These are phyloP conservation scores for Eutypella sp. DNA, from an alignment of 2,329 filamentous ascomycete species.

Conservation along the genomic window DNA sequence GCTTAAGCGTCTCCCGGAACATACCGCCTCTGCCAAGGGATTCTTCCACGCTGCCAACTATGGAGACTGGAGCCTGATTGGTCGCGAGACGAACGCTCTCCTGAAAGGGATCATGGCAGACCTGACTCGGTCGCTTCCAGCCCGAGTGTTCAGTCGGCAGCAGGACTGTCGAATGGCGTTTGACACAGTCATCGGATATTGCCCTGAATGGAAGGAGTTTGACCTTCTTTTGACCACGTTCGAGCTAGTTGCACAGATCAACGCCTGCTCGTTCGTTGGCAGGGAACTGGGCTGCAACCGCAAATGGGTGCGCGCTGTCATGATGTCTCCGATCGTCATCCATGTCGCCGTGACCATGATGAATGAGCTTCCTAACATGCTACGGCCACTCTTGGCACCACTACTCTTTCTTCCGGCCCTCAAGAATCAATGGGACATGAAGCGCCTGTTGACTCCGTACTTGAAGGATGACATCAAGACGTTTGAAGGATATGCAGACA, in stretches of 20 bases:
- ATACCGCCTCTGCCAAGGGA: constrained; percentile 4
- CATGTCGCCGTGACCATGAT: constrained; percentile 3
- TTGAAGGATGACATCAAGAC: constrained; percentile 3
- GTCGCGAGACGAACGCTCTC: constrained; percentile 3
- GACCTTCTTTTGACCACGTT: constrained; percentile 2
- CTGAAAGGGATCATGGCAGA: constrained; percentile 4
- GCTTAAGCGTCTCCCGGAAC: constrained; percentile 7
- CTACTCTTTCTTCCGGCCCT: constrained; percentile 5
- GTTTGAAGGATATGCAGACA: constrained; percentile 1
- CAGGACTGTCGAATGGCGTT: constrained; percentile 2
- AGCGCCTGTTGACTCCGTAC: constrained; percentile 1
- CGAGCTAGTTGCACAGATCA: constrained; percentile 6
- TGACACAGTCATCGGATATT: constrained; percentile 1
- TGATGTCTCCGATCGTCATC: constrained; percentile 5
- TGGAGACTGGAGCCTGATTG: constrained; percentile 5
- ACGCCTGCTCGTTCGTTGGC: constrained; percentile 6
- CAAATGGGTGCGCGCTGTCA: constrained; percentile 5
- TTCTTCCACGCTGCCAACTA: constrained; percentile 5
- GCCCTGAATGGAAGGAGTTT: constrained; percentile 8
- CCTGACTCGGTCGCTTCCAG: constrained; percentile 6
- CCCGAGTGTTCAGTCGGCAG: constrained; percentile 2
- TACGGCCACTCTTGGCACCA: constrained; percentile 6
- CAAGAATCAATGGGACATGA: constrained; percentile 8
- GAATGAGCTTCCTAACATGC: constrained; percentile 1
- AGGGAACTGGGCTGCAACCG: constrained; percentile 3